Evolutionary conservation across 345 rosid species (phyloP).

Genomic region (Camelina hispida): DNA sequence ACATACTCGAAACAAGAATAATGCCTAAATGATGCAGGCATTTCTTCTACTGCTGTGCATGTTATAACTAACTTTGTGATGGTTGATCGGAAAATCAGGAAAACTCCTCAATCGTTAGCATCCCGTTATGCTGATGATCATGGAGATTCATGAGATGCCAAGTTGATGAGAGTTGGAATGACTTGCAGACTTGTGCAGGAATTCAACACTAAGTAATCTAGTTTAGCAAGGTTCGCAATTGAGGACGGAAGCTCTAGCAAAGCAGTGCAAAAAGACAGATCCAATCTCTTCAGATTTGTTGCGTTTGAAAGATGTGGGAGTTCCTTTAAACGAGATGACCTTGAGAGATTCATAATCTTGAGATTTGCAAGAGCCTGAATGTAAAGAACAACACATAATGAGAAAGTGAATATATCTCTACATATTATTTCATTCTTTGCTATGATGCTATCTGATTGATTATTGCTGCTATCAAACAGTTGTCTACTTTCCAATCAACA

Average conservation of each 20-base stretch:
- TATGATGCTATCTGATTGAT: too few species aligned
- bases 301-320: not conserved
- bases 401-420: not conserved
- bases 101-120: not conserved
- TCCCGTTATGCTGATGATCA: not conserved
- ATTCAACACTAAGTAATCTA: not conserved
- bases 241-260: not conserved
- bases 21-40: not conserved
- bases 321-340: not conserved
- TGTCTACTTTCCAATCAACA: too few species aligned
- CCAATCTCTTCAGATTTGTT: not conserved
- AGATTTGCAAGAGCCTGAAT: not conserved
- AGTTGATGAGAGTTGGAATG: too few species aligned
- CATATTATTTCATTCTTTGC: not conserved
- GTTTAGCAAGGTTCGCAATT: not conserved
- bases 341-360: not conserved
- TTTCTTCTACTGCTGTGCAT: not conserved
- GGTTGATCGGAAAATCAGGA: not conserved
- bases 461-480: not conserved
- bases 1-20: not conserved
- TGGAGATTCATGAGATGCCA: too few species aligned
- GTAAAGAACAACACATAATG: not conserved
- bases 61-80: not conserved
- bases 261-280: not conserved
- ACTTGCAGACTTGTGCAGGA: too few species aligned